phyloP scores from a whole-genome alignment of 176 grass and related monocot species.

The Poa annua region DNA sequence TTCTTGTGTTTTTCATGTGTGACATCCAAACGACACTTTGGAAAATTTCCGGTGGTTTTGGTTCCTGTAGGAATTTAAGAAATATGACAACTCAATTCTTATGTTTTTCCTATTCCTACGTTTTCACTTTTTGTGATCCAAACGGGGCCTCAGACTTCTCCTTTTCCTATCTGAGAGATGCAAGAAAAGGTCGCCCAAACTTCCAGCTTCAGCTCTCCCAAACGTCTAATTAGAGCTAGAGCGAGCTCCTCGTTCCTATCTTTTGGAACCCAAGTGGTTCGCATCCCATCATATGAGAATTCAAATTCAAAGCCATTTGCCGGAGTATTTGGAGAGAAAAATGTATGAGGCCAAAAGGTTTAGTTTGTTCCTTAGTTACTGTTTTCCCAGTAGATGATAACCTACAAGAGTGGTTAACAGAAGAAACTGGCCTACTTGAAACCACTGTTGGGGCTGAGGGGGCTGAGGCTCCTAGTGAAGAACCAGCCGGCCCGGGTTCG shows the following conservation, averaged over 20 bases:
- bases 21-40: too few species aligned
- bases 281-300: conserved; percentile 44
- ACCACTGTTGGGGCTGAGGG: neutral
- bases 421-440: conserved; percentile 28
- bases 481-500: too few species aligned
- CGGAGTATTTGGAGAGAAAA: conserved; percentile 35
- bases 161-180: conserved; percentile 40
- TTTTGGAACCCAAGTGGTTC: conserved; percentile 46
- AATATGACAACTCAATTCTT: too few species aligned
- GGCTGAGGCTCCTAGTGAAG: too few species aligned
- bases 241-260: conserved; percentile 40
- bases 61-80: too few species aligned
- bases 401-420: conserved; percentile 12
- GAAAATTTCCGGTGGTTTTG: too few species aligned
- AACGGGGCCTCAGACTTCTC: neutral
- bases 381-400: conserved; percentile 29
- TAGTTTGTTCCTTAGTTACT: conserved; percentile 3
- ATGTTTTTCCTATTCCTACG: too few species aligned
- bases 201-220: conserved; percentile 49
- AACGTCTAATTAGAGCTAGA: conserved; percentile 34
- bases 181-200: conserved; percentile 37
- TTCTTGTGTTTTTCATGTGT: too few species aligned
- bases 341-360: conserved; percentile 13
- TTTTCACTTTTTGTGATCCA: too few species aligned
- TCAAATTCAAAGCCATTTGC: conserved; percentile 41